Conservation (phyloP, 164 flowering plant species). For the Taxillus chinensis region DNA sequence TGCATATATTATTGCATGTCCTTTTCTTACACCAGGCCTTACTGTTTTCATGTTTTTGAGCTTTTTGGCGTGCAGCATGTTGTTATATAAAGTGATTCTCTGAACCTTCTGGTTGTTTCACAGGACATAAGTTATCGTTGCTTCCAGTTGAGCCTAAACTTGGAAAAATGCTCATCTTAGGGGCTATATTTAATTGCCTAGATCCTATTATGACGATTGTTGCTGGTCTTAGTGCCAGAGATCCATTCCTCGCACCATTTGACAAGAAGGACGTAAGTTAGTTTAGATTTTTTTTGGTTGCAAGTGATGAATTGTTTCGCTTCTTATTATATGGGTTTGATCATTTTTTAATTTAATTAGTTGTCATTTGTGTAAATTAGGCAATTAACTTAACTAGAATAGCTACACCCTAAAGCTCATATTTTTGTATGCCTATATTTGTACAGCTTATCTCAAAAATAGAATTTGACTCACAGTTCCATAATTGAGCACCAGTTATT, state of each 20-base stretch:
- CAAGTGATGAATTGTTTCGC: too few relatives aligned
- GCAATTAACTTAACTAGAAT: too few relatives aligned
- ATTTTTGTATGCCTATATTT: too few relatives aligned
- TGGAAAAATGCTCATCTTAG: conserved; percentile 92
- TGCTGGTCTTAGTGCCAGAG: conserved; percentile 90
- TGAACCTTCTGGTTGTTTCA: conserved; percentile 4
- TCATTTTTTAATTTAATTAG: too few relatives aligned
- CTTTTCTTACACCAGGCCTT: background rate
- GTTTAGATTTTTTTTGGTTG: background rate
- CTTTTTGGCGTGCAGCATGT: too few relatives aligned
- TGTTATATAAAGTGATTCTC: background rate
- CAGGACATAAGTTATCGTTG: conserved; percentile 78
- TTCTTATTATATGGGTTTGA: too few relatives aligned
- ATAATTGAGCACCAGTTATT: too few relatives aligned
- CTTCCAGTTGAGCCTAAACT: conserved; percentile 98
- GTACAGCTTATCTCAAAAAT: too few relatives aligned
- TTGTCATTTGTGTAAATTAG: too few relatives aligned
- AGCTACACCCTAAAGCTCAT: too few relatives aligned
- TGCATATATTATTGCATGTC: conserved; percentile 11
- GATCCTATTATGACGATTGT: conserved; percentile 83
- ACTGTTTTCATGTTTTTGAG: background rate
- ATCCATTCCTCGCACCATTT: conserved; percentile 79
- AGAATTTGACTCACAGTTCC: too few relatives aligned
- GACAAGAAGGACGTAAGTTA: conserved; percentile 86
- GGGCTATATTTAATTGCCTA: conserved; percentile 79